These are phyloP conservation scores for Sporothrix pseudoabietina DNA, from an alignment of 2,329 filamentous ascomycete genomes.

Conservation along the genomic window DNA sequence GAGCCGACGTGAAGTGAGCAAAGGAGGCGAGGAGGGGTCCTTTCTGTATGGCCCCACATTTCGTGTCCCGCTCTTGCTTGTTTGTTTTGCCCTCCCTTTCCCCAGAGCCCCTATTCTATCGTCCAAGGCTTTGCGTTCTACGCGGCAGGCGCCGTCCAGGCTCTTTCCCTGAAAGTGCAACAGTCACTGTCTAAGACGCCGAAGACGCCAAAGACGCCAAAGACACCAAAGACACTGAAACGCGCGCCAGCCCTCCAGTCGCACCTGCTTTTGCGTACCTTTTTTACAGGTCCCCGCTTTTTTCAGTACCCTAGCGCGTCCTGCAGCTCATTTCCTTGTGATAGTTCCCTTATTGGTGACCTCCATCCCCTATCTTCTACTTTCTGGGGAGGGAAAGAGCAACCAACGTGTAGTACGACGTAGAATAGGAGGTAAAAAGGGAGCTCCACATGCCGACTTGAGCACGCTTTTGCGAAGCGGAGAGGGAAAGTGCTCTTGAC, in stretches of 20 bases:
- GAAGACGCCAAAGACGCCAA: background rate
- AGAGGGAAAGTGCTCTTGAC: background rate
- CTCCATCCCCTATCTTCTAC: background rate
- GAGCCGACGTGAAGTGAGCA: background rate
- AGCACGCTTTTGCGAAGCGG: background rate
- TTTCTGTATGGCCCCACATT: conserved; percentile 13
- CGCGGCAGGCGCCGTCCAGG: background rate
- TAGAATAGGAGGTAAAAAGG: background rate
- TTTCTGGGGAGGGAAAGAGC: background rate
- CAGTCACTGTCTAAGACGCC: background rate
- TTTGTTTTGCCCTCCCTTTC: background rate
- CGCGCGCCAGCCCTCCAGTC: background rate
- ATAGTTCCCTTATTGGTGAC: conserved; percentile 1
- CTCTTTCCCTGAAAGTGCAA: background rate
- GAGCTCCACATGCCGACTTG: conserved; percentile 8
- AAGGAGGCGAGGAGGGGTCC: conserved; percentile 4
- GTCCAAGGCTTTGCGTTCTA: background rate
- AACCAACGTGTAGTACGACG: background rate
- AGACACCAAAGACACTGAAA: background rate
- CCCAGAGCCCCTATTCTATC: conserved; percentile 10
- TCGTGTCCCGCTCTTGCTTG: background rate
- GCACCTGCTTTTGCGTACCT: background rate
- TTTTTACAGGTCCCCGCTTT: conserved; percentile 1
- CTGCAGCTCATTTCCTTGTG: conserved; percentile 24
- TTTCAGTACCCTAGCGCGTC: background rate